Evolutionary conservation across 257 asterid genomes (phyloP).

Genomic region (Verbascum thapsus): DNA sequence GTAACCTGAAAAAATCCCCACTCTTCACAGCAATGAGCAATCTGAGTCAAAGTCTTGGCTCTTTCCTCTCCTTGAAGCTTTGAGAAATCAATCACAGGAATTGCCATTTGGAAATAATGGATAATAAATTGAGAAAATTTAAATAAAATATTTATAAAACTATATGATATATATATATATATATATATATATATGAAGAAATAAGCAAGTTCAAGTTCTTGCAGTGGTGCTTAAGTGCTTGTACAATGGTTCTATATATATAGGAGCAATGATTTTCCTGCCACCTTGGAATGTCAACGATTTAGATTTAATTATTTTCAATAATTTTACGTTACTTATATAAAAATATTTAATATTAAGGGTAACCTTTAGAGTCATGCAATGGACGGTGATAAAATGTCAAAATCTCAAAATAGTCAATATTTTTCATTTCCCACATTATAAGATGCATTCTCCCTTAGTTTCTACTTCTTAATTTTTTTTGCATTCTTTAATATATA

Average conservation of each 20-base stretch:
- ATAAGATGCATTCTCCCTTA: conserved; percentile 31
- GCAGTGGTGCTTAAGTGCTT: conserved; percentile 29
- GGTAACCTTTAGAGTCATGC: conserved; percentile 34
- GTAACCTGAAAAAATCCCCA: conserved; percentile 99
- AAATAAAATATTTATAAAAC: neutral
- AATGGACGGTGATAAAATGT: conserved; percentile 47
- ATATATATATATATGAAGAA: too few relatives aligned
- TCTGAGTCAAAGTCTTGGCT: conserved; percentile 57
- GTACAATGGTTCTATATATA: conserved; percentile 42
- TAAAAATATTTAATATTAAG: neutral
- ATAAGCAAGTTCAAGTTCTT: neutral
- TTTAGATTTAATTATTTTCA: neutral
- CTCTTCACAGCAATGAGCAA: conserved; percentile 72
- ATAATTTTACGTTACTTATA: conserved; percentile 14
- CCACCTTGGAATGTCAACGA: conserved; percentile 45
- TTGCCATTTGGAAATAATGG: conserved; percentile 48
- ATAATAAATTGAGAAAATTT: neutral
- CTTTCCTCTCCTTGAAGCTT: conserved; percentile 76
- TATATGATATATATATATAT: too few relatives aligned
- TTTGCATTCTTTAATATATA: neutral
- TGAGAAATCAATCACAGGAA: conserved; percentile 88
- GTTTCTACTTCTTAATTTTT: neutral
- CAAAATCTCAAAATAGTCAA: conserved; percentile 30
- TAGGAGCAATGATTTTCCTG: conserved; percentile 33
- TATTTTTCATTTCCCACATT: conserved; percentile 28